Conservation (phyloP, 345 rosid genomes). For the Populus euphratica region DNA sequence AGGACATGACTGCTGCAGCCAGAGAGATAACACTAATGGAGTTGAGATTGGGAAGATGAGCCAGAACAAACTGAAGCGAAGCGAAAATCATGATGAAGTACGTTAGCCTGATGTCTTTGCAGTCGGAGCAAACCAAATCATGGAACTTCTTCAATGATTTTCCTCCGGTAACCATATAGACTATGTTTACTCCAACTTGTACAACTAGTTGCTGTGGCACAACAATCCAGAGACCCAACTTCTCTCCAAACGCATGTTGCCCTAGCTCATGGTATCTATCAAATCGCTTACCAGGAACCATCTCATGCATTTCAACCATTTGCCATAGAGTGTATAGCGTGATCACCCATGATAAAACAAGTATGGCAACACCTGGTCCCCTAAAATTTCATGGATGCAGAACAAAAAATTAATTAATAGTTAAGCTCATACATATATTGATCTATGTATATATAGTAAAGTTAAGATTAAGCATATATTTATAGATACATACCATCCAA, state of each 20-base stretch:
- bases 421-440: neutral
- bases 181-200: slow-evolving; percentile 59
- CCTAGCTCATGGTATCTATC: slow-evolving; percentile 84
- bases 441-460: neutral
- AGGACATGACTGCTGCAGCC: slow-evolving; percentile 84
- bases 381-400: slow-evolving; percentile 24
- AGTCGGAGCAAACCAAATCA: slow-evolving; percentile 43
- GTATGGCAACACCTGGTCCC: slow-evolving; percentile 64
- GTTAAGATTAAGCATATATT: neutral
- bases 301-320: slow-evolving; percentile 90
- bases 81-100: slow-evolving; percentile 77
- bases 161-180: slow-evolving; percentile 85
- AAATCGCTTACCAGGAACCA: slow-evolving; percentile 67
- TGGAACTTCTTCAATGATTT: slow-evolving; percentile 72
- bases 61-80: slow-evolving; percentile 56
- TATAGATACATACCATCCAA: slow-evolving; percentile 59
- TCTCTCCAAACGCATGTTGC: slow-evolving; percentile 70
- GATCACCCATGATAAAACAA: slow-evolving; percentile 59
- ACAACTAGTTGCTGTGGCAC: slow-evolving; percentile 76
- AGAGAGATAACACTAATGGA: slow-evolving; percentile 58
- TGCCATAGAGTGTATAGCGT: slow-evolving; percentile 85
- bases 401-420: neutral
- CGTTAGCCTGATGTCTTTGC: slow-evolving; percentile 43
- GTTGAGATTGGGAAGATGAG: slow-evolving; percentile 78
- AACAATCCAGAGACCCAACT: slow-evolving; percentile 73